Percentiles rank a stretch among this genome's conserved stretches.
Conservation (phyloP, 192 early-diverging fungal genomes). For the Backusella westeae region DNA sequence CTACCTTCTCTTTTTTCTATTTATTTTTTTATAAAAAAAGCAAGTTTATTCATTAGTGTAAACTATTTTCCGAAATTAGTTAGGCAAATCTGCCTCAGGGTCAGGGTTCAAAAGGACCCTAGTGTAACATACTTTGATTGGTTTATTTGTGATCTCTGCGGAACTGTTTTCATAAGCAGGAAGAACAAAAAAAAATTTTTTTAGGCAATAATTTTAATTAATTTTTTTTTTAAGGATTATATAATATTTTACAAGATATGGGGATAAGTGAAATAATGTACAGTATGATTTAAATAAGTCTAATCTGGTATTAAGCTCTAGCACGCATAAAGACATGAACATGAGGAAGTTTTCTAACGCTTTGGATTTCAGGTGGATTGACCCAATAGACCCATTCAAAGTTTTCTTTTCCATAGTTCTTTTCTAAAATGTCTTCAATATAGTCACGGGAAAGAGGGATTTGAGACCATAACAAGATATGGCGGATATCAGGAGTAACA, state of each 20-base stretch:
- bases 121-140: background rate
- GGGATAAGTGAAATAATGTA: background rate
- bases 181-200: background rate
- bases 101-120: background rate
- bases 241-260: conserved; percentile 2
- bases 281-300: background rate
- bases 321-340: conserved; percentile 29
- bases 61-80: too few species aligned
- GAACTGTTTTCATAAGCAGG: background rate
- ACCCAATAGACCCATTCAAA: conserved; percentile 32
- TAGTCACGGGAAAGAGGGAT: background rate
- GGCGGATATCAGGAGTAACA: conserved; percentile 16
- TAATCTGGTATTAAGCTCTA: conserved; percentile 3
- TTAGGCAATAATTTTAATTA: conserved; percentile 2
- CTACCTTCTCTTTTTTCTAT: background rate
- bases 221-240: background rate
- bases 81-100: background rate
- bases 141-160: background rate
- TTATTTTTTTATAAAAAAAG: background rate
- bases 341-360: conserved; percentile 29
- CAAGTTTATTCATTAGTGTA: too few species aligned
- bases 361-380: conserved; percentile 35
- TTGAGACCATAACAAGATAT: conserved; percentile 29
- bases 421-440: conserved; percentile 14
- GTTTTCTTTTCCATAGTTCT: conserved; percentile 7